Percentiles rank a stretch among this genome's conserved stretches.
Conservation (phyloP, 768 basidiomycete genomes). For the Brasilioporus rufonigricans region DNA sequence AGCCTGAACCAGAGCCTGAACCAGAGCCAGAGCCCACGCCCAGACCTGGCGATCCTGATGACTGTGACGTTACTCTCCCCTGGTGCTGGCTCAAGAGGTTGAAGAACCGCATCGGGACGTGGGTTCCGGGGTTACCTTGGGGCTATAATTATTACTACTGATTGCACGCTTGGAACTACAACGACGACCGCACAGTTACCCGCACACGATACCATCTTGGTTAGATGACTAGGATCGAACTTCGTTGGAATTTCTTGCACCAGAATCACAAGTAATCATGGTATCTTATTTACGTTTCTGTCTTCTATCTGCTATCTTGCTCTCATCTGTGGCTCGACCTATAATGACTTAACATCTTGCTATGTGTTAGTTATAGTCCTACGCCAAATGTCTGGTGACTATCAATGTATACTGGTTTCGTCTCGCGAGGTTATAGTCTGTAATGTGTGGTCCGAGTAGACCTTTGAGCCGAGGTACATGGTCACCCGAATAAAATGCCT, state of each 20-base stretch:
- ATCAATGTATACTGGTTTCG: not conserved
- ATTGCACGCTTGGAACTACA: conserved; percentile 10
- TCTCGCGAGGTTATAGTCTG: too few relatives aligned
- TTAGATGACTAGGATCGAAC: conserved; percentile 12
- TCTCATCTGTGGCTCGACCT: conserved; percentile 1
- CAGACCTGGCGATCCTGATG: conserved; percentile 37
- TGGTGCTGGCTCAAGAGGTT: conserved; percentile 26
- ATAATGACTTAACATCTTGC: conserved; percentile 8
- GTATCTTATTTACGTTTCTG: not conserved
- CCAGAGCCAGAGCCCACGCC: conserved; percentile 31
- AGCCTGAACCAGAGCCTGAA: conserved; percentile 18
- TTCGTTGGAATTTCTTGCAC: conserved; percentile 1
- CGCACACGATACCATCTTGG: conserved; percentile 15
- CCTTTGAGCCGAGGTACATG: too few relatives aligned
- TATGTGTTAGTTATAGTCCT: conserved; percentile 4
- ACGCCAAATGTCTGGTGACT: not conserved
- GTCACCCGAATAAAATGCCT: too few relatives aligned
- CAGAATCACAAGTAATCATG: not conserved
- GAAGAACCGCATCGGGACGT: conserved; percentile 16
- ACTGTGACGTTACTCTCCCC: conserved; percentile 19
- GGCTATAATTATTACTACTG: conserved; percentile 22
- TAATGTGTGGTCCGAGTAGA: too few relatives aligned
- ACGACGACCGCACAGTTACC: conserved; percentile 8
- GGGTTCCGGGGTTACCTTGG: conserved; percentile 27
- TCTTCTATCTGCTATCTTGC: conserved; percentile 8